These are phyloP conservation scores for Huntiella abstrusa DNA, from an alignment of 2,329 filamentous ascomycete genomes.

Conservation along the genomic window DNA sequence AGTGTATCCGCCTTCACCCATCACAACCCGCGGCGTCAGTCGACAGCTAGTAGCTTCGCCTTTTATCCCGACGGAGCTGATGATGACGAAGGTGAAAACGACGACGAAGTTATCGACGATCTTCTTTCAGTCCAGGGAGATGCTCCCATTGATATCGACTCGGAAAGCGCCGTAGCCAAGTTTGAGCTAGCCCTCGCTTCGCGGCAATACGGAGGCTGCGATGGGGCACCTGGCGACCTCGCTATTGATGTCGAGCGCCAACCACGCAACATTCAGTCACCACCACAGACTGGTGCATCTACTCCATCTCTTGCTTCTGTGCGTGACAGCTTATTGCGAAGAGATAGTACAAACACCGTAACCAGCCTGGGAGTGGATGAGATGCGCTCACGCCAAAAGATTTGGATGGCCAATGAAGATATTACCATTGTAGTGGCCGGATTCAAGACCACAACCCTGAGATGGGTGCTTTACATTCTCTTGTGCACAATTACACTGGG, in stretches of 20 bases:
- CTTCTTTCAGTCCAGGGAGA: too few species aligned
- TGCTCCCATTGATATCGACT: constrained; percentile 10
- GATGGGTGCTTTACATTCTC: constrained; percentile 48
- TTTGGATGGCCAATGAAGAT: constrained; percentile 86
- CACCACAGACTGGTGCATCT: constrained; percentile 43
- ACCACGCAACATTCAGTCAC: constrained; percentile 25
- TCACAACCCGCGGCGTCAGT: constrained; percentile 62
- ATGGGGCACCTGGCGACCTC: not conserved
- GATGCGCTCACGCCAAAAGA: constrained; percentile 50
- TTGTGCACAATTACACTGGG: constrained; percentile 59
- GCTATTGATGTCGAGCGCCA: constrained; percentile 23
- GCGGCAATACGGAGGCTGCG: constrained; percentile 17
- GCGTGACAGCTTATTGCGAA: constrained; percentile 48
- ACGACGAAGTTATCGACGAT: constrained; percentile 16
- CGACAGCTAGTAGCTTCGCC: constrained; percentile 61
- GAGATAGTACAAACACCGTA: constrained; percentile 51
- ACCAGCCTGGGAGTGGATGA: constrained; percentile 42
- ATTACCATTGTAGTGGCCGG: constrained; percentile 85
- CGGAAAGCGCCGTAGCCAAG: constrained; percentile 10
- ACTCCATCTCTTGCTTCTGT: constrained; percentile 36
- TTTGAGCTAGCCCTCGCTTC: constrained; percentile 7
- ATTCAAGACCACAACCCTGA: constrained; percentile 57
- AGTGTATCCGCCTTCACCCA: constrained; percentile 85
- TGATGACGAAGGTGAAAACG: constrained; percentile 21
- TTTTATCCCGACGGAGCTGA: constrained; percentile 61